Evolutionary conservation across 1,284 basidiomycete species (phyloP), one percentile per base, ranked within the genome.

Genomic region (Ustilago curta): DNA sequence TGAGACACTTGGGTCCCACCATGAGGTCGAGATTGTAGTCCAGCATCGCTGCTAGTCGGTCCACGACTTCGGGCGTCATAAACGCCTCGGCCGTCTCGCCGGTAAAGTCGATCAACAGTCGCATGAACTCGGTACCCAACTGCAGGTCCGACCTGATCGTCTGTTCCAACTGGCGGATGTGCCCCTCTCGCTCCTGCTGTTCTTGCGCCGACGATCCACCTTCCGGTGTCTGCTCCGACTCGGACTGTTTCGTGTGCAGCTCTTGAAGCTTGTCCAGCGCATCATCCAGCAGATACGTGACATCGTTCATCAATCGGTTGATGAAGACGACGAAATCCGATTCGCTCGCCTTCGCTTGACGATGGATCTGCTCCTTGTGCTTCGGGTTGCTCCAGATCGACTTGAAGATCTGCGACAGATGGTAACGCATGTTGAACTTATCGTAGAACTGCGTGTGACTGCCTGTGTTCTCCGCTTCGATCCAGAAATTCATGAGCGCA

Each of bases 281-380:
- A 83, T 99, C 97, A 84, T 99, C 96, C 87, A 99, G 91, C 68
- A 99, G 91, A 86, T 95, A 99, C 1, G 97, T 99, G 48, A 97
- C 95, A 83, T 99, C 97, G 88, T 97, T 98, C 88, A 99, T 97
- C 89, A 99, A 92, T 78, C 98, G 88, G 86, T 99, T 99, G 86
- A 95, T 90, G 85, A 99, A 99, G 58, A 92, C 91, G 68, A 98
- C 91, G 55, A 84, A 84, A 35, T 77, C 71, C 21, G 70, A 59
- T 14, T 62, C 64, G 48, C 72, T 65, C 27, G 59, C 70, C 42
- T 51, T 44, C 16, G 83, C 76, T 52, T 78, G 77, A 14, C 51
- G 52, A 31, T 79, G 78, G 29, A 84, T 70, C 45, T 80, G 80
- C 70, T 75, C 56, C 62, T 76, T 80, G 71, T 84, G 83, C 51